Conservation (phyloP, 106 monocot species). For the Dendrobium huoshanense region DNA sequence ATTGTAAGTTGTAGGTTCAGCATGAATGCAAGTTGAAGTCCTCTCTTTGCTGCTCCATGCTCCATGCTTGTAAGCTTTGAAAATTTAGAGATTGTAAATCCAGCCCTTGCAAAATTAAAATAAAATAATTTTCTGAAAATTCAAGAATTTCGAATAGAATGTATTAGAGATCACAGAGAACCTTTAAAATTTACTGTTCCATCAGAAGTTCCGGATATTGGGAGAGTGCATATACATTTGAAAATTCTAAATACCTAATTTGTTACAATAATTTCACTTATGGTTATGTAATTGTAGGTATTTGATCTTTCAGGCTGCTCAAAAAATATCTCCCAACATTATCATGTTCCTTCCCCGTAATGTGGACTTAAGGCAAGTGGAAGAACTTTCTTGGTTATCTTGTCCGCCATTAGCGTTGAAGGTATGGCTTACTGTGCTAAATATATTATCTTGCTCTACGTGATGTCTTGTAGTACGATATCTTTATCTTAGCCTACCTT, state of each 20-base stretch:
- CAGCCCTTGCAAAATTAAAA: too few species aligned
- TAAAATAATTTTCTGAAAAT: too few species aligned
- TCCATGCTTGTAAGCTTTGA: too few species aligned
- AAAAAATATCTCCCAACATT: conserved; percentile 58
- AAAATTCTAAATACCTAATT: background rate
- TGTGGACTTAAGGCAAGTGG: conserved; percentile 58
- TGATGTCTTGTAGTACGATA: background rate
- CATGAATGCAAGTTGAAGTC: too few species aligned
- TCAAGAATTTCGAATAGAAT: too few species aligned
- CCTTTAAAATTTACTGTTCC: too few species aligned
- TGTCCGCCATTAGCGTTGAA: conserved; percentile 47
- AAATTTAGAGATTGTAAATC: too few species aligned
- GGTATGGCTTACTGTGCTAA: conserved; percentile 15
- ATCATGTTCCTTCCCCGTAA: conserved; percentile 76
- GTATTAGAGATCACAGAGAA: too few species aligned
- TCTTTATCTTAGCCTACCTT: background rate
- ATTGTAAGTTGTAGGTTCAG: too few species aligned
- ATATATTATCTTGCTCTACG: background rate
- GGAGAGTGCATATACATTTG: too few species aligned
- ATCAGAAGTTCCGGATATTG: too few species aligned
- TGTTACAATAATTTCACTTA: background rate
- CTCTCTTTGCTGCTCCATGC: too few species aligned
- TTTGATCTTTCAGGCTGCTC: conserved; percentile 57
- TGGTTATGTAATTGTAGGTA: conserved; percentile 30
- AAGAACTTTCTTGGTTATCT: conserved; percentile 74